A percentile compares a stretch with the other conserved stretches of the same genome.
These are phyloP conservation scores for Neostapfia colusana DNA, from an alignment of 176 grass and related monocot species.

Conservation along the genomic window DNA sequence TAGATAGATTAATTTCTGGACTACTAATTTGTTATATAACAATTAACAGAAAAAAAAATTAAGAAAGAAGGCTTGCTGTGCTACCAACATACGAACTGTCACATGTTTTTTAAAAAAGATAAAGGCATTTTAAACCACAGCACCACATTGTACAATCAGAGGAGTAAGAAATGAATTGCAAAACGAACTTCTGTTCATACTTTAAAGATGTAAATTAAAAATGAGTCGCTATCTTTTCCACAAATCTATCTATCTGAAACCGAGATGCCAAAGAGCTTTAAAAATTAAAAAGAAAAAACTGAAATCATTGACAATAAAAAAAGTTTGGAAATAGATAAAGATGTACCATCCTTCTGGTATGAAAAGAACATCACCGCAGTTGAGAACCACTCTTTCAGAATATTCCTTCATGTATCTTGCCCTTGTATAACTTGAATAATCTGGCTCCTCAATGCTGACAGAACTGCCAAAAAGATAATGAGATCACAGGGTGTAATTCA, in stretches of 20 bases:
- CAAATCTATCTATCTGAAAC: not conserved
- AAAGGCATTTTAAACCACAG: not conserved
- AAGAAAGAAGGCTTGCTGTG: not conserved
- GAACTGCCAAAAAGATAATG: conserved; percentile 46
- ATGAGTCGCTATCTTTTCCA: not conserved
- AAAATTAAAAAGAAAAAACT: not conserved
- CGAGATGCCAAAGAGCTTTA: conserved; percentile 5
- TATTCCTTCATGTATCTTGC: conserved; percentile 65
- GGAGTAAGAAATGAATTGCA: not conserved
- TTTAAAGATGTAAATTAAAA: not conserved
- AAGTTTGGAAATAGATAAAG: conserved; percentile 23
- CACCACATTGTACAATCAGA: not conserved
- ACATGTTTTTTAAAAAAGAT: conserved; percentile 13
- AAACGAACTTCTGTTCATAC: not conserved
- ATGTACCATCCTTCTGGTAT: conserved; percentile 99
- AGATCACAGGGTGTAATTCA: conserved; percentile 27
- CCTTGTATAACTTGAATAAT: conserved; percentile 68
- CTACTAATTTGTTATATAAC: conserved; percentile 10
- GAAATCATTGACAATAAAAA: conserved; percentile 5
- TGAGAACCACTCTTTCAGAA: conserved; percentile 73
- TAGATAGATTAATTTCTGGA: conserved; percentile 1
- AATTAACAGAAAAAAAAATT: not conserved
- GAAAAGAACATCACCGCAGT: conserved; percentile 75
- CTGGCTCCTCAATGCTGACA: conserved; percentile 69
- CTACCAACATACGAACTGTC: conserved; percentile 6